Base-by-base conservation (phyloP, 441 rosid genomes). In the Populus trichocarpa region DNA sequence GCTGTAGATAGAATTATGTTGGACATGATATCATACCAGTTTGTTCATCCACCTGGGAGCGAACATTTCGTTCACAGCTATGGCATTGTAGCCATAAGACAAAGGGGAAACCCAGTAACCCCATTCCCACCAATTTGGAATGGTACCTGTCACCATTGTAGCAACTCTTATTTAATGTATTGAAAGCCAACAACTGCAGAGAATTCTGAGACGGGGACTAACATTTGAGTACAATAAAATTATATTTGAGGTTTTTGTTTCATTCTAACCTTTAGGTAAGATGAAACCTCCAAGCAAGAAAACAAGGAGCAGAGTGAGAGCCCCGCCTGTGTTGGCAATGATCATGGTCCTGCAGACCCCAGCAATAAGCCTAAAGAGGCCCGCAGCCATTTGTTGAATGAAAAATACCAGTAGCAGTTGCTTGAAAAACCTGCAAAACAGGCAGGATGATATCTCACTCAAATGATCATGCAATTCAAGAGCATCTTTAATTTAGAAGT, bases 321-420 rank as follows among this genome's bases (percentile, higher is more conserved):
- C 86, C 9, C 99, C 97, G 0, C 98, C 98, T 0, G 94, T 91
- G 74, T 87, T 88, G 4, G 99, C 90, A 75, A 92, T 83, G 71
- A 90, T 90, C 92, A 94, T 91, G 30, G 96, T 90, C 81, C 92
- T 91, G 81, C 99, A 92, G 1, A 84, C 71, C 46, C 89, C 96
- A 13, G 97, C 93, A 59, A 83, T 90, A 64, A 92, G 82, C 84
- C 93, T 85, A 74, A 91, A 92, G 7, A 92, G 50, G 50, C 90
- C 98, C 3, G 89, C 84, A n/a, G 97, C 97, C 97, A 92, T 90
- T 83, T 94, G 98, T 57, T 96, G 99, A 75, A 89, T 82, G 76
- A 88, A 70, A 67, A 96, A 91, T 18, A 91, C 76, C 79, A 90
- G 26, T 11, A 92, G 78, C 33, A 90, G 79, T 64, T 90, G 90